Conservation (phyloP, 2,329 filamentous ascomycete genomes). For the Hymenoscyphus salicellus region DNA sequence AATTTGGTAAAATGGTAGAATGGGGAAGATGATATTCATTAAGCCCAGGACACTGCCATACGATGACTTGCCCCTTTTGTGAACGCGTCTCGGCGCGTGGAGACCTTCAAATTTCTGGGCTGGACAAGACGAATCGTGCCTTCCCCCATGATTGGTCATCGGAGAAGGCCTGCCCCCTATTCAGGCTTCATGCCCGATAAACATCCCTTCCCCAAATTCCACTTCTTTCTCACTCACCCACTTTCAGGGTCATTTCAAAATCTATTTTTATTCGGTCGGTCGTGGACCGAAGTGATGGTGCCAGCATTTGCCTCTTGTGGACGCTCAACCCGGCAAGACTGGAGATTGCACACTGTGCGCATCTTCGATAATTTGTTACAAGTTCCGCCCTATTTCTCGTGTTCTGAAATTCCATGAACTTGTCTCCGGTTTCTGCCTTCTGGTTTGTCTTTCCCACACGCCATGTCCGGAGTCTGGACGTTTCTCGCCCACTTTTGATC, state of each 20-base stretch:
- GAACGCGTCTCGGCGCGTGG: slow-evolving; percentile 1
- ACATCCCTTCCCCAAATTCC: not conserved
- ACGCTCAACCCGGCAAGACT: not conserved
- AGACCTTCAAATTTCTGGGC: not conserved
- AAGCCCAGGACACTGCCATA: not conserved
- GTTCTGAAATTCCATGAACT: not conserved
- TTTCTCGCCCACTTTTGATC: not conserved
- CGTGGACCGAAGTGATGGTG: not conserved
- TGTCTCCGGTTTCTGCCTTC: not conserved
- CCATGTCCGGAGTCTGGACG: too few species aligned
- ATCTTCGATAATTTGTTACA: not conserved
- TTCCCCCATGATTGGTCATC: not conserved
- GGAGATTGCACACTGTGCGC: not conserved
- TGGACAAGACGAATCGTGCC: not conserved
- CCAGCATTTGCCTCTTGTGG: not conserved
- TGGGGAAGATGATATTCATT: not conserved
- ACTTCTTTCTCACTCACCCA: too few species aligned
- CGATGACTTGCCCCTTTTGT: not conserved
- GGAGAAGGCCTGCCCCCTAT: not conserved
- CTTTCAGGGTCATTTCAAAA: not conserved
- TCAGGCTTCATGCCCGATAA: not conserved
- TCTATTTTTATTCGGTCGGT: not conserved
- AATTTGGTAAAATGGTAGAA: not conserved
- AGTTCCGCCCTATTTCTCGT: not conserved
- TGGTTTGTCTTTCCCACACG: too few species aligned